phyloP scores from a whole-genome alignment of 225 moss, liverwort and hornwort genomes.

The Anthoceros angustus region DNA sequence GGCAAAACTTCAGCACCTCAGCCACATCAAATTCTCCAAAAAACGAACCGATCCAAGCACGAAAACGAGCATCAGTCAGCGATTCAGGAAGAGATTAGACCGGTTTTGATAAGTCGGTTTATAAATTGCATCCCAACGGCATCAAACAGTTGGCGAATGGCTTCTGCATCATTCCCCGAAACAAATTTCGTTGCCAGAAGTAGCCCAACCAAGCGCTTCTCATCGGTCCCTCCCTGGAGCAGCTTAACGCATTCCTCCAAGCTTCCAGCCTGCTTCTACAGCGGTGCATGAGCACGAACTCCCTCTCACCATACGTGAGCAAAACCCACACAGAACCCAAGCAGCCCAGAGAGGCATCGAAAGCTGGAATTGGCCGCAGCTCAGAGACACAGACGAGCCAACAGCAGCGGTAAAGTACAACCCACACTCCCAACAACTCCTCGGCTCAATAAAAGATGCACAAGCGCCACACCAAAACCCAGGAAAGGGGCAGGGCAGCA shows the following conservation, averaged over 20 bases:
- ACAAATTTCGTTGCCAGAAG: conserved; percentile 79
- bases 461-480: too few species aligned
- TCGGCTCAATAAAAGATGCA: too few species aligned
- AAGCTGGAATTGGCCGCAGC: too few species aligned
- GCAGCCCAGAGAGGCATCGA: too few species aligned
- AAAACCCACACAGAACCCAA: too few species aligned
- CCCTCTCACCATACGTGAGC: too few species aligned
- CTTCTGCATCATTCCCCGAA: conserved; percentile 48
- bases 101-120: conserved; percentile 56
- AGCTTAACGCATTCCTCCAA: conserved; percentile 84
- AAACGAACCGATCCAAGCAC: background rate
- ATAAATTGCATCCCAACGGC: conserved; percentile 79
- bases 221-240: conserved; percentile 53
- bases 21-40: background rate
- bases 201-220: conserved; percentile 77
- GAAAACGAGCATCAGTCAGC: background rate
- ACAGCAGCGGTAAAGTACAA: too few species aligned
- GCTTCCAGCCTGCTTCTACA: background rate
- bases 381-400: too few species aligned
- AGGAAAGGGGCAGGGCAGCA: too few species aligned
- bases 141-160: conserved; percentile 69
- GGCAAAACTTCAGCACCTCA: background rate
- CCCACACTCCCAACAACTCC: too few species aligned
- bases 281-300: background rate
- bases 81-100: conserved; percentile 10